phyloP scores from a whole-genome alignment of 352 stramenopile species.

The Globisporangium recalcitrans region DNA sequence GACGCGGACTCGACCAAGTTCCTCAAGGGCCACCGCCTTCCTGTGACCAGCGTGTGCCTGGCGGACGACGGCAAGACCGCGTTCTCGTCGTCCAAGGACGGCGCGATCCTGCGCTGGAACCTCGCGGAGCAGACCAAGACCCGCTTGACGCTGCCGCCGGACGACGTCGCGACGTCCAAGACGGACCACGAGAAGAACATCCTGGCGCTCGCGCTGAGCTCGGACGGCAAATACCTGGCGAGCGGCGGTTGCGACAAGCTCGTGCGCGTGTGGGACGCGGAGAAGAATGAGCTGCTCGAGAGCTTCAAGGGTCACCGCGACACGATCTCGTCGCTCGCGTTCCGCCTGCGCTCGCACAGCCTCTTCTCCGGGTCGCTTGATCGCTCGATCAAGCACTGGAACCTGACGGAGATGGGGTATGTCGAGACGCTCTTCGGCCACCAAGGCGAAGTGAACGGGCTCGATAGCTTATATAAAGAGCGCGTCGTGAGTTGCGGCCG shows the following conservation, averaged over 20 bases:
- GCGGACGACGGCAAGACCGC: constrained; percentile 84
- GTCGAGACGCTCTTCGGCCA: constrained; percentile 94
- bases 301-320: constrained; percentile 90
- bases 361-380: constrained; percentile 92
- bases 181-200: constrained; percentile 81
- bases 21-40: constrained; percentile 66
- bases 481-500: constrained; percentile 87
- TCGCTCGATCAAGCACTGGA: constrained; percentile 93
- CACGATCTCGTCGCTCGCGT: constrained; percentile 80
- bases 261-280: constrained; percentile 86
- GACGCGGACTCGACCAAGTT: constrained; percentile 72
- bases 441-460: constrained; percentile 85
- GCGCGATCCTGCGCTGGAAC: constrained; percentile 88
- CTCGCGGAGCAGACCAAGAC: constrained; percentile 77
- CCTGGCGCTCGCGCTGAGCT: constrained; percentile 84
- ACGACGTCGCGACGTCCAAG: constrained; percentile 53
- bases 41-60: constrained; percentile 87
- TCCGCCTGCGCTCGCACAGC: constrained; percentile 84
- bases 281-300: constrained; percentile 75
- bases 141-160: constrained; percentile 49
- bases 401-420: constrained; percentile 94
- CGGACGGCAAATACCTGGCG: constrained; percentile 89
- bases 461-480: constrained; percentile 90
- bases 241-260: constrained; percentile 90
- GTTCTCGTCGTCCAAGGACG: constrained; percentile 92